Evolutionary conservation across 2,329 filamentous ascomycete species (phyloP).

Genomic region (Hypoxylon sp.): DNA sequence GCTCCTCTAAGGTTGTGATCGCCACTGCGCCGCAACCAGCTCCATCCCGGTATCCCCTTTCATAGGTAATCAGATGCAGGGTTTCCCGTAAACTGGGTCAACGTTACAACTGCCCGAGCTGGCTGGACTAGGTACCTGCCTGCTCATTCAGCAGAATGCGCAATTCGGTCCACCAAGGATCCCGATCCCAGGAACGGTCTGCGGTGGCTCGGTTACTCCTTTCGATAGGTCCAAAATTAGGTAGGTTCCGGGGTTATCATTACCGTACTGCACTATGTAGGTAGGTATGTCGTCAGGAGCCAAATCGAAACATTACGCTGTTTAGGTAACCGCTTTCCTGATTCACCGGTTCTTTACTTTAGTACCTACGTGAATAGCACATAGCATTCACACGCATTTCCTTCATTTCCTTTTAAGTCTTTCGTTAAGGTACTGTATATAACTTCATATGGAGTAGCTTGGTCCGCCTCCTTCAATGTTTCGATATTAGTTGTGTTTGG

Average conservation of each 20-base stretch:
- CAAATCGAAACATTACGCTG: slow-evolving; percentile 12
- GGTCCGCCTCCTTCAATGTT: slow-evolving; percentile 21
- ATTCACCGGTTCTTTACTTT: slow-evolving; percentile 26
- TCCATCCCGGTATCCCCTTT: slow-evolving; percentile 31
- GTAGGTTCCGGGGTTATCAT: slow-evolving; percentile 24
- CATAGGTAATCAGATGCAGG: slow-evolving; percentile 33
- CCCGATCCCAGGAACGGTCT: slow-evolving; percentile 18
- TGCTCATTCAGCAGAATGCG: slow-evolving; percentile 25
- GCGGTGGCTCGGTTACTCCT: slow-evolving; percentile 39
- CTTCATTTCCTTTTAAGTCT: slow-evolving; percentile 15
- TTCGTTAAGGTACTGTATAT: slow-evolving; percentile 21
- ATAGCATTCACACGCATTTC: slow-evolving; percentile 16
- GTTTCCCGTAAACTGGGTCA: slow-evolving; percentile 34
- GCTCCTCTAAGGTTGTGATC: slow-evolving; percentile 38
- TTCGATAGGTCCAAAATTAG: slow-evolving; percentile 43
- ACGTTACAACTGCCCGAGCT: slow-evolving; percentile 31
- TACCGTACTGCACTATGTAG: background rate
- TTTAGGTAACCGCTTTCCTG: slow-evolving; percentile 23
- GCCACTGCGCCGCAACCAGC: slow-evolving; percentile 36
- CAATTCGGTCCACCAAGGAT: slow-evolving; percentile 29
- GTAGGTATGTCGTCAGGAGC: slow-evolving; percentile 37
- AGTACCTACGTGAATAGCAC: slow-evolving; percentile 5
- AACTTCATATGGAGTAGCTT: slow-evolving; percentile 14
- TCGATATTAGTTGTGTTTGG: slow-evolving; percentile 23
- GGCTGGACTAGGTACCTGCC: background rate